phyloP scores from a whole-genome alignment of 129 eudicot species.

The Helichrysum umbraculigerum region DNA sequence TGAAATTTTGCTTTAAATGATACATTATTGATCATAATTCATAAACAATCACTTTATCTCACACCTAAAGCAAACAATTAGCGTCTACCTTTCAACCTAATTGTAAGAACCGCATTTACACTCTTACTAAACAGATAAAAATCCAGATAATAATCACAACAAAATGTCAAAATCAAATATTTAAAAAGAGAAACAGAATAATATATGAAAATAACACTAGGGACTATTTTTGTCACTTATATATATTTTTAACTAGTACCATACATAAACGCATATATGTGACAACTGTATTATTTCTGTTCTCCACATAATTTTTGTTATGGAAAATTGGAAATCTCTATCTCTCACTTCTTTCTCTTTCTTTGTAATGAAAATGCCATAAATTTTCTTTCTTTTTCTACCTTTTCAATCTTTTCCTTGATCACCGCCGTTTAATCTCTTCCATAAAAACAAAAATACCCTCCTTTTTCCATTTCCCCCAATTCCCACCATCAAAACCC shows the following conservation, averaged over 20 bases:
- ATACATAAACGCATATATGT: slow-evolving; percentile 35
- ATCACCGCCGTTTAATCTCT: slow-evolving; percentile 35
- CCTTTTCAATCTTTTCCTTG: slow-evolving; percentile 27
- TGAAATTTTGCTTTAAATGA: neutral
- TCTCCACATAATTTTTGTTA: slow-evolving; percentile 31
- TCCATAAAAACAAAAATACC: neutral
- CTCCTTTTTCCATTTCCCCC: slow-evolving; percentile 26
- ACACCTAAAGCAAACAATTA: too few species aligned
- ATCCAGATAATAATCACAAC: too few species aligned
- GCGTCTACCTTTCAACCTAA: too few species aligned
- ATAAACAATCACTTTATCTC: too few species aligned
- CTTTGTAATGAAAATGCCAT: slow-evolving; percentile 25
- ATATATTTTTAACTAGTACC: slow-evolving; percentile 21
- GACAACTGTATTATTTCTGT: slow-evolving; percentile 52
- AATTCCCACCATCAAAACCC: slow-evolving; percentile 24
- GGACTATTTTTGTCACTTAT: slow-evolving; percentile 10
- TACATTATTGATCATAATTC: too few species aligned
- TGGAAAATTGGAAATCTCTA: neutral
- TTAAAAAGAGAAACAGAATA: too few species aligned
- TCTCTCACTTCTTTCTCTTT: slow-evolving; percentile 10
- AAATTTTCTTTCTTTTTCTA: slow-evolving; percentile 10
- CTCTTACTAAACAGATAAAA: too few species aligned
- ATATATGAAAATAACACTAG: neutral
- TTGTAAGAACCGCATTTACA: too few species aligned
- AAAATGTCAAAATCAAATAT: too few species aligned